Base-by-base conservation (phyloP, 495 filamentous ascomycete genomes). In the Elasticomyces elasticus region DNA sequence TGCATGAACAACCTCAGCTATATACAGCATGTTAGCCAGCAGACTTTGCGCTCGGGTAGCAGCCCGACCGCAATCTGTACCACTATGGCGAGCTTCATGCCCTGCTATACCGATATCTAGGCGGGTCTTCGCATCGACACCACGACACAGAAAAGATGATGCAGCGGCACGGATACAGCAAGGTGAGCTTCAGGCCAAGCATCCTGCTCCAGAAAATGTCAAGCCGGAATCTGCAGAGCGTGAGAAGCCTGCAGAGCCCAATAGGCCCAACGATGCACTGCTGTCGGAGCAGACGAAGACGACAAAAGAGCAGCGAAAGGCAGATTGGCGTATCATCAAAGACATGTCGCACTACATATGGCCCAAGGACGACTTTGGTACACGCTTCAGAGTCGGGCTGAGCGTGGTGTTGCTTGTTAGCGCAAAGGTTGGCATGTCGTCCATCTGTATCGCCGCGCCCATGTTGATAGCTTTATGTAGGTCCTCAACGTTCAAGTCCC, bases 241-340 rank as follows among this genome's bases (percentile, higher is more conserved):
- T 27, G 56, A 61, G 43, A 71, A 69, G 60, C 45, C 61, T 24
- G 59, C 64, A 47, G 52, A 53, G 31, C 56, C 57, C 50, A 54
- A 49, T 30, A 53, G 67, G 28, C 66, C 64, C n/a, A 47, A 54
- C 26, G 78, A 76, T 50, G 66, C 74, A 49, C 64, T 85, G 35
- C 72, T 84, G 31, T 71, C 71, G 25, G 80, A 83, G 64, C 63
- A 76, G 47, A 71, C 68, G 4, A 63, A 77, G 27, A 74, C 77
- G 2, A 85, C 78, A 10, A 86, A 89, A 61, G 89, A 95, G 67
- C 92, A 97, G 71, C 79, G 92, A 43, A 94, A 89, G 69, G 94
- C 89, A 5, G 92, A 98, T 58, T 97, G 94, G 92, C 89, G 87
- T 6, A 98, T 98, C 43, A 91, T 98, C 74, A 94, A 88, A 70